Base-by-base conservation (phyloP, 148 eudicot species). In the Heliamphora exappendiculata region DNA sequence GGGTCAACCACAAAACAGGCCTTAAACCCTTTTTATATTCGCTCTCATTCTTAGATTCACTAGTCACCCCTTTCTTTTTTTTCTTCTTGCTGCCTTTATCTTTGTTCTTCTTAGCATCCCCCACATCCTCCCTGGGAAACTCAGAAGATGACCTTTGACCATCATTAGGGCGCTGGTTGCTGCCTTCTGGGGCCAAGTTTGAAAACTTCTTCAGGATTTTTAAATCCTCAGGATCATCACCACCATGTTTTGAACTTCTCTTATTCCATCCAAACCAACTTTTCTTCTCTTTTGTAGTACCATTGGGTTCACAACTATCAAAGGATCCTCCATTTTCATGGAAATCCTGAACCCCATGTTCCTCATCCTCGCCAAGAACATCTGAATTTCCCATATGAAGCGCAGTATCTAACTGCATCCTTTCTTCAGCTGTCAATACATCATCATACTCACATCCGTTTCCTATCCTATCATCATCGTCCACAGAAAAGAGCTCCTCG, bases 1-100 rank as follows among this genome's bases (percentile, higher is more conserved):
- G 91, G 37, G 98, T 91, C 80, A 94, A 78, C 95, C 97, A 94
- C 57, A 94, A 80, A 78, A 91, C 94, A 59, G 98, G 98, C 79
- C 95, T 82, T 78, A 94, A 76, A 70, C 97, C 96, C 83, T 90
- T 94, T 80, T 89, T 94, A 75, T 87, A 91, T 82, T 94, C 97
- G 62, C 94, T 91, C 78, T 91, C 98, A 78, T 67, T 86, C 81
- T 90, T 94, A 44, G 88, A 37, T 72, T 91, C 96, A 36, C 73
- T 64, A 10, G 83, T 12, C 0, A 77, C 37, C 78, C 87, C 98
- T 83, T 89, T 93, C 85, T 88, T 91, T 88, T 93, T 93, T 64
- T 89, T 93, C 86, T 93, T 93, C 87, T 93, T 91, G 76, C 75
- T 55, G 70, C 82, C 83, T 79, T 88, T 92, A 72, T 88, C 92